Conservation (phyloP, 805 yeast species). For the Schizosaccharomyces octosporus region DNA sequence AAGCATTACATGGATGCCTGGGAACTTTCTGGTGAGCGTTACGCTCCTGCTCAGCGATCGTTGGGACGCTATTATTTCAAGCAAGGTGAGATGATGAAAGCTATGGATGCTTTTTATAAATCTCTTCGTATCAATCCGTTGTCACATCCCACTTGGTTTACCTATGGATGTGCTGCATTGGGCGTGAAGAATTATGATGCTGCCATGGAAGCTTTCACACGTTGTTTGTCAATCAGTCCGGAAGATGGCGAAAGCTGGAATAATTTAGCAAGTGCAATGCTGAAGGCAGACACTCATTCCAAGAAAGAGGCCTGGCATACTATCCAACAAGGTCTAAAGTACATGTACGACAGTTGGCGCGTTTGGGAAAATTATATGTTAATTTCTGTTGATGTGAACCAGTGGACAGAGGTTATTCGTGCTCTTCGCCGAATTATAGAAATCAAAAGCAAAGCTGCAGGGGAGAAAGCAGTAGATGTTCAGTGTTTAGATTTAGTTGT, state of each 20-base stretch:
- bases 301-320: constrained; percentile 56
- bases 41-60: constrained; percentile 67
- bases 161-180: constrained; percentile 75
- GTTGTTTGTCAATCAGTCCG: constrained; percentile 72
- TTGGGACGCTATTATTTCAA: constrained; percentile 46
- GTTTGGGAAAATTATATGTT: constrained; percentile 70
- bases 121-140: constrained; percentile 51
- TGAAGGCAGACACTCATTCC: constrained; percentile 11
- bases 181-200: constrained; percentile 44
- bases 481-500: constrained; percentile 55
- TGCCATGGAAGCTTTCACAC: constrained; percentile 76
- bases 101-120: constrained; percentile 48
- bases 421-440: constrained; percentile 45
- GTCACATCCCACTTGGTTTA: constrained; percentile 62
- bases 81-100: constrained; percentile 23
- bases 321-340: constrained; percentile 48
- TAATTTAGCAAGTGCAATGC: constrained; percentile 59
- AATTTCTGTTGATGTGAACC: constrained; percentile 58
- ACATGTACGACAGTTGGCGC: constrained; percentile 48
- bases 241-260: constrained; percentile 71
- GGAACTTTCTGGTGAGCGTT: constrained; percentile 39
- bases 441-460: constrained; percentile 27
- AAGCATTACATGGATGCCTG: constrained; percentile 62
- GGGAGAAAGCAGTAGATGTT: constrained; percentile 46
- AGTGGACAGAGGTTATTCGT: constrained; percentile 67